phyloP scores from a whole-genome alignment of 305 asterid species.

The Striga hermonthica region DNA sequence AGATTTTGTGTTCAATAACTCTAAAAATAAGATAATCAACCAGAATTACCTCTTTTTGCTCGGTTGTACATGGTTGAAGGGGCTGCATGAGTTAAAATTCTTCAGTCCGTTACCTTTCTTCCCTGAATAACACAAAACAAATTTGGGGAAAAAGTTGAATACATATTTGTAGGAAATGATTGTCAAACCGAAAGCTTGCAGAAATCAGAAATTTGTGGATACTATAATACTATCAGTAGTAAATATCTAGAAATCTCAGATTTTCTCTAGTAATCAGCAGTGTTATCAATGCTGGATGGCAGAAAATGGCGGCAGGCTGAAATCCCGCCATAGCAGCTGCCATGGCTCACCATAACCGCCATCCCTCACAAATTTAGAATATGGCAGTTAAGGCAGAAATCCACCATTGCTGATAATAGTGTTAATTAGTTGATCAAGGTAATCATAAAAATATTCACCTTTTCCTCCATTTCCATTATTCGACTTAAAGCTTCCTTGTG shows the following conservation, averaged over 20 bases:
- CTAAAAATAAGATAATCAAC: not conserved
- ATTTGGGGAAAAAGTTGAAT: constrained; percentile 10
- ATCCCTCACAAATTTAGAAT: no score
- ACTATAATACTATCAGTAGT: constrained; percentile 7
- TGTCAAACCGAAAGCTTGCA: not conserved
- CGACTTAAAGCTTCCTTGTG: constrained; percentile 49
- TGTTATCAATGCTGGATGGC: no score
- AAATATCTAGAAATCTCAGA: not conserved
- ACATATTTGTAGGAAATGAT: not conserved
- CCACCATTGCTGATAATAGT: constrained; percentile 16
- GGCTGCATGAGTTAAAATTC: constrained; percentile 34
- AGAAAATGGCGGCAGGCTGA: no score
- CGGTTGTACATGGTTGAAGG: constrained; percentile 41
- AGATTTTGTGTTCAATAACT: constrained; percentile 22
- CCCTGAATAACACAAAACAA: constrained; percentile 35
- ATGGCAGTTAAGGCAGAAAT: no score
- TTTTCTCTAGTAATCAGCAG: no score
- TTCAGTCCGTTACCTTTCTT: constrained; percentile 36
- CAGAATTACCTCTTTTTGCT: constrained; percentile 57
- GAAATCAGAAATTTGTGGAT: constrained; percentile 7
- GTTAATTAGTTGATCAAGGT: constrained; percentile 1
- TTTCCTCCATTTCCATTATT: constrained; percentile 46
- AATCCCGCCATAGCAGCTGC: no score
- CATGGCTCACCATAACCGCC: no score
- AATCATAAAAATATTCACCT: constrained; percentile 43